Evolutionary conservation across 73 alveolate species (phyloP).

Genomic region (Loxodes magnus): DNA sequence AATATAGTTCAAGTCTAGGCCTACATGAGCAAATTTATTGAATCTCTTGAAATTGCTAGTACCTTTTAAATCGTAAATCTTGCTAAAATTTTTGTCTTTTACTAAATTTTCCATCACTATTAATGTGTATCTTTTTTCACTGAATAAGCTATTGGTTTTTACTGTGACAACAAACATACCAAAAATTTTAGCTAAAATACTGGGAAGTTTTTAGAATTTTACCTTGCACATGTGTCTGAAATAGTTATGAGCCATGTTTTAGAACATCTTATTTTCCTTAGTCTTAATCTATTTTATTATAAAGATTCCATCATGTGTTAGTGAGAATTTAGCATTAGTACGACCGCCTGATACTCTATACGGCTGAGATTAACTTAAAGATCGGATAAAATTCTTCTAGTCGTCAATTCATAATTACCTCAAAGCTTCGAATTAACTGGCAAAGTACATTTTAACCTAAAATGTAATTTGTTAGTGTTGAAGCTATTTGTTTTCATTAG

Average conservation of each 20-base stretch:
- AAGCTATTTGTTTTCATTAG: slow-evolving; percentile 7
- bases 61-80: slow-evolving; percentile 42
- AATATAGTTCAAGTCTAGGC: slow-evolving; percentile 33
- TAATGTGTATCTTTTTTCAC: background rate
- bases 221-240: slow-evolving; percentile 34
- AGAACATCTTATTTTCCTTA: slow-evolving; percentile 34
- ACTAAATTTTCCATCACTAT: slow-evolving; percentile 2
- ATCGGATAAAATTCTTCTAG: slow-evolving; percentile 16
- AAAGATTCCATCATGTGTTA: slow-evolving; percentile 10
- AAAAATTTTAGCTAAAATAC: slow-evolving; percentile 20
- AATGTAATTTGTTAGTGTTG: slow-evolving; percentile 10
- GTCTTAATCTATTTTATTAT: slow-evolving; percentile 23
- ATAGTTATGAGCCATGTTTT: slow-evolving; percentile 28
- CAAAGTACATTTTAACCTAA: slow-evolving; percentile 25
- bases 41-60: slow-evolving; percentile 9
- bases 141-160: background rate
- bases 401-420: slow-evolving; percentile 20
- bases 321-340: slow-evolving; percentile 5
- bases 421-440: slow-evolving; percentile 28
- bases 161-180: slow-evolving; percentile 29
- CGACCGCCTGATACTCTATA: slow-evolving; percentile 21
- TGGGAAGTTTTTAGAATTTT: slow-evolving; percentile 25
- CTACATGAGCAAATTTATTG: slow-evolving; percentile 8
- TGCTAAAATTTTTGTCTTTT: too few species aligned
- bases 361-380: slow-evolving; percentile 11